Base-by-base conservation (phyloP, 306 rosid genomes). In the Acacia confusa region DNA sequence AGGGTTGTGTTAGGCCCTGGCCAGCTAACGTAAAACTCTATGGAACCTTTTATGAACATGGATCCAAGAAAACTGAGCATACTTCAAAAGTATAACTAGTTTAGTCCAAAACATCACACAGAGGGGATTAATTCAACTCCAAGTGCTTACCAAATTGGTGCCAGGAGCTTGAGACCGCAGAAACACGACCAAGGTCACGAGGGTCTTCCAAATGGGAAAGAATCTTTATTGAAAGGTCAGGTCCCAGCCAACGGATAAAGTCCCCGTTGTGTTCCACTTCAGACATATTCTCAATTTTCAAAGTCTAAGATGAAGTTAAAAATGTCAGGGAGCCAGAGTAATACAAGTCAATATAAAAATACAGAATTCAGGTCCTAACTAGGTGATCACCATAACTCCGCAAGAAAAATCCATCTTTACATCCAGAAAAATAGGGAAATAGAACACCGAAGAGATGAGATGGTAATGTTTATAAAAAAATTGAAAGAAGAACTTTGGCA, bases 201-300 rank as follows among this genome's bases (percentile, higher is more conserved):
- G 92, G 91, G 71, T 87, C 91, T 79, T 90, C 94, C 88, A 92
- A 84, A 72, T 36, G 68, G 78, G 82, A 36, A 72, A 92, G 85
- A 83, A 92, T 83, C 78, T 82, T 78, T 13, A 72, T 64, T 57
- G 89, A 87, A 82, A 90, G 61, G 79, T 90, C 94, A 78, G 45
- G 83, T 66, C 77, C 92, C 44, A 90, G 87, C 88, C 80, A 80
- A 9, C 84, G 79, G 58, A 88, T 78, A 36, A 88, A 87, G 75
- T 88, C 90, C 72, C 63, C 7, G 6, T 67, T 58, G 76, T 58
- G 75, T 70, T 75, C 70, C 84, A 81, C 64, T 71, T 79, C 82
- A 52, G 82, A 84, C 89, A 88, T 89, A 27, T 72, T 82, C 78
- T 58, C 36, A 77, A 41, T 30, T 55, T 75, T 65, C 44, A 72